Base-by-base conservation (phyloP, 352 stramenopile genomes). In the Globisporangium takayamanum region DNA sequence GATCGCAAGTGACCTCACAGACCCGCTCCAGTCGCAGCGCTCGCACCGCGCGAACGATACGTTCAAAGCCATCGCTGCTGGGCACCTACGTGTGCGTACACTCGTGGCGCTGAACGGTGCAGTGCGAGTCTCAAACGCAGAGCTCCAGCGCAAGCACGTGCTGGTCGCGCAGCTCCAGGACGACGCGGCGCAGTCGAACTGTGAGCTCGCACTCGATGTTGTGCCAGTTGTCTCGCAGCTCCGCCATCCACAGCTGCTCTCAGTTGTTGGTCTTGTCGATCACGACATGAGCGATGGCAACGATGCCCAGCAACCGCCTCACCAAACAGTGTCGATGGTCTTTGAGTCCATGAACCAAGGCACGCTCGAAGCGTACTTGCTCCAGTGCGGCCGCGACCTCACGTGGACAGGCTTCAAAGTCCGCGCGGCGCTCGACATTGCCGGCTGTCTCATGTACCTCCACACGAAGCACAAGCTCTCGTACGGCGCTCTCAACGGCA, bases 331-430 rank as follows among this genome's bases (percentile, higher is more conserved):
- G 66, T 84, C 68, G 51, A 74, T 68, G n/a, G 69, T 92, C 36
- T 86, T 70, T 44, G 81, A 92, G 63, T 70, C 77, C 55, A 89
- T 92, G 79, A 78, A 82, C 49, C 56, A 80, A 11, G 81, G 81
- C 6, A 88, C 81, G 5, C 69, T 92, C 0, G 79, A 88, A 67
- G 66, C 74, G 15, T 80, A 87, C 33, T 54, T 92, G 37, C 54
- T 70, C 5, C 66, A 54, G 45, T 64, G 66, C 39, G 59, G 63
- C 3, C 64, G 59, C 5, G 56, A 74, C 14, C 67, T 90, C 2
- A 87, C 79, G 45, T 94, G 84, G 84, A 64, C 68, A 25, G 86
- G 87, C 45, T 89, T 89, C 62, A 91, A 92, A 69, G 76, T 88
- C 53, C 84, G 86, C 59, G 77, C 83, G 18, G 81, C 81, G 22